Evolutionary conservation across 768 basidiomycete species (phyloP).

Genomic region (Mrakia hoshinonis): DNA sequence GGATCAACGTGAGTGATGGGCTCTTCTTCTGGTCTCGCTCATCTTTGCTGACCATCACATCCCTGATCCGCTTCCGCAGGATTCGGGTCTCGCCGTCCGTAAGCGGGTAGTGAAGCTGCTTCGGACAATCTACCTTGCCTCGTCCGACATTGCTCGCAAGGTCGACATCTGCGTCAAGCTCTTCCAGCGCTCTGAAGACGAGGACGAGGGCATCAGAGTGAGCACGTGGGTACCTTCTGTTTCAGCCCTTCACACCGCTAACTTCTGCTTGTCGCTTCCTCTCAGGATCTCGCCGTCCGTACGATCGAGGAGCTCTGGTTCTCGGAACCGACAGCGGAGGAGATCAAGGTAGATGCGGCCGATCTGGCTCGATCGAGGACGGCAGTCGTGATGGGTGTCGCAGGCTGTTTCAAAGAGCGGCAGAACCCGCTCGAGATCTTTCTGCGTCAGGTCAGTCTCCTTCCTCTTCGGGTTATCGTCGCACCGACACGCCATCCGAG

Average conservation of each 20-base stretch:
- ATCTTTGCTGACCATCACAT: conserved; percentile 8
- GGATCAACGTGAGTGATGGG: conserved; percentile 63
- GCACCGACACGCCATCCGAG: neutral
- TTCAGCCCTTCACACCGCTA: neutral
- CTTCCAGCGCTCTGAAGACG: conserved; percentile 75
- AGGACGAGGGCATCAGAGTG: conserved; percentile 83
- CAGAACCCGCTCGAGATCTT: conserved; percentile 77
- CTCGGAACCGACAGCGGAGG: conserved; percentile 35
- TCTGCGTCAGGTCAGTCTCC: conserved; percentile 52
- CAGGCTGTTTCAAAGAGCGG: conserved; percentile 70
- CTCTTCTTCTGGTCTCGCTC: neutral
- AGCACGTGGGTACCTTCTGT: conserved; percentile 22
- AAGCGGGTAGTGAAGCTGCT: conserved; percentile 94
- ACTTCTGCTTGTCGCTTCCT: neutral
- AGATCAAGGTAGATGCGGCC: conserved; percentile 1
- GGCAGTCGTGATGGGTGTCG: conserved; percentile 75
- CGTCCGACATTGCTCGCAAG: conserved; percentile 52
- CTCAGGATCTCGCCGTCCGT: conserved; percentile 71
- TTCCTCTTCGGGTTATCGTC: neutral
- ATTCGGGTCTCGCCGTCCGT: conserved; percentile 84
- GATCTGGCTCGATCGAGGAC: conserved; percentile 48
- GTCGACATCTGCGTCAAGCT: conserved; percentile 75
- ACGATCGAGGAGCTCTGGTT: conserved; percentile 91
- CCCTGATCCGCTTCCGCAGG: conserved; percentile 47
- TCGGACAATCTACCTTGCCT: conserved; percentile 65